Evolutionary conservation across 768 basidiomycete species (phyloP), one percentile per base, ranked within the genome.

Genomic region (Epithele typhae): DNA sequence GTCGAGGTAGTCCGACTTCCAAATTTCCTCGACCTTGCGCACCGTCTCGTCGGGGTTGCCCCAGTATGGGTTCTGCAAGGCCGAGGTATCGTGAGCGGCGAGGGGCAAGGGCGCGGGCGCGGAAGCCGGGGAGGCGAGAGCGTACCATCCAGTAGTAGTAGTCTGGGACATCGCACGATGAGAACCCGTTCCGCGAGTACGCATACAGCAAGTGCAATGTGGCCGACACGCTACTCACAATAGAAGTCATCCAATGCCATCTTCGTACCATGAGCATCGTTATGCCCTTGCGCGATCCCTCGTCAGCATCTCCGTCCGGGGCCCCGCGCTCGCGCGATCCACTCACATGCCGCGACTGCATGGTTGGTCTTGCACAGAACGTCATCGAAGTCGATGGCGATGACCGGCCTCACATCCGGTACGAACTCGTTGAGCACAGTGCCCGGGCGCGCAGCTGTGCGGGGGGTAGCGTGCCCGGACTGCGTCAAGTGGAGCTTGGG

Each of bases 131-230:
- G 30, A 4, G 34, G 62, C 7, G 27, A 7, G 27, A 30, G 8
- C 8, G 40, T 41, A 77, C 84, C 73, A 83, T 85, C 85, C 85
- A 87, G 59, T 82, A 86, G 61, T 83, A 84, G 54, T 84, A 85
- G 58, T 87, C 79, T 82, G 36, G 35, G 6, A 17, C 8, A 7
- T 6, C 35, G 35, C 35, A n/a, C 30, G 15, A 9, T 15, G 15
- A 32, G 15, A 9, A 15, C 30, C 30, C 15, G 30, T 32, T 32
- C 30, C 9, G 9, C 9, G 15, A 36, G 15, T 36, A 36, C 8
- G 7, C 35, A 36, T 32, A 32, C 15, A 9, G 15, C 30, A 15
- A n/a, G n/a, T n/a, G 27, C 27, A 30, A 39, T 23, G 5, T 21
- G 10, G 5, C 19, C 18, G 27, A 5, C 10, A 11, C 6, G 23